Base-by-base conservation (phyloP, 2,329 filamentous ascomycete species). In the Talaromyces atroroseus region DNA sequence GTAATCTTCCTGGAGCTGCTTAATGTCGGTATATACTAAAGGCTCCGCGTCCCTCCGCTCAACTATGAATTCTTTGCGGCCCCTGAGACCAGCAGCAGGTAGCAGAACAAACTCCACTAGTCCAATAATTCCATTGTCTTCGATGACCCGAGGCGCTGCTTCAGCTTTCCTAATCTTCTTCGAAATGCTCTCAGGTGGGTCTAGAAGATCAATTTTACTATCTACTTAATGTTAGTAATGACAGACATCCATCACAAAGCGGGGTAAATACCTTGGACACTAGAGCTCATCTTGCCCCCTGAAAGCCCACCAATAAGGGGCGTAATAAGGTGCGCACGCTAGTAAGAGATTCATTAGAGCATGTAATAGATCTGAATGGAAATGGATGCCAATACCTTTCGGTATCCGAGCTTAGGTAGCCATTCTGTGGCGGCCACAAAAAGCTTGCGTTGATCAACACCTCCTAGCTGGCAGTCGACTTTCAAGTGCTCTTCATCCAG, bases 191-290 rank as follows among this genome's bases (percentile, higher is more conserved):
- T 95, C 90, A 0, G 88, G 77, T 0, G 82, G 63, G 67, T 97
- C 94, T 18, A 97, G 82, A n/a, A 97, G 80, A 68, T 97, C 94
- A 62, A 97, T 95, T 76, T 96, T 96, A 68, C 85, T 89, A 72
- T 92, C 87, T 64, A 76, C 74, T 49, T 10, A 16, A 45, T 8
- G 14, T 57, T 53, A 58, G 50, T 34, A 6, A 14, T 5, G 40
- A 23, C 20, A 8, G 2, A 18, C 0, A 32, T 57, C 32, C 5
- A 16, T 36, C 32, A 23, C 20, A 21, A 32, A 26, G 18, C 36
- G 7, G 6, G 24, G 12, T n/a, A 36, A 29, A 18, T 66, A 68
- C 66, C 69, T 63, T 65, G 74, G 58, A 87, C 84, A 65, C 84
- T 87, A n/a, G 86, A 82, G 66, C 83, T 87, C 90, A 96, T 96